Evolutionary conservation across 2,329 filamentous ascomycete species (phyloP).

Genomic region (Seiridium unicorne): DNA sequence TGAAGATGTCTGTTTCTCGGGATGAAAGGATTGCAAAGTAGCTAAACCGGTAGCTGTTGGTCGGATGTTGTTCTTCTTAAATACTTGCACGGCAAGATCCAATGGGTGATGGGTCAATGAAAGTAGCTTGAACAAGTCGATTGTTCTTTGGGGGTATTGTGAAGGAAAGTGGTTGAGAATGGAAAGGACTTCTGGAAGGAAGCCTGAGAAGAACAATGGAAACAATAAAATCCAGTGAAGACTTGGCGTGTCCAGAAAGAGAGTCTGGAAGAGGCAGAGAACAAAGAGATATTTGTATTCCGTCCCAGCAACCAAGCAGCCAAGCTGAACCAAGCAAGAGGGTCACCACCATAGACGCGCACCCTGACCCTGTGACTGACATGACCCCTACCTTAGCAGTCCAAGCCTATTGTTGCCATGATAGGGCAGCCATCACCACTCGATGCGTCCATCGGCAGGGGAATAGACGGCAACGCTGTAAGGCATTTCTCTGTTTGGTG

Average conservation of each 20-base stretch:
- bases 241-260: background rate
- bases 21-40: conserved; percentile 10
- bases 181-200: background rate
- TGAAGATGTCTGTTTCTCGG: conserved; percentile 16
- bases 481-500: background rate
- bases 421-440: background rate
- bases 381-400: background rate
- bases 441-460: background rate
- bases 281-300: conserved; percentile 6
- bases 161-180: conserved; percentile 4
- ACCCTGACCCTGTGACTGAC: background rate
- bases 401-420: background rate
- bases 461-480: background rate
- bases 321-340: background rate
- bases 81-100: conserved; percentile 2
- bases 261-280: background rate
- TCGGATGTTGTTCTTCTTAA: background rate
- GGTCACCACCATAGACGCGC: background rate
- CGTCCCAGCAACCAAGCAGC: background rate
- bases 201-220: too few species aligned
- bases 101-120: background rate
- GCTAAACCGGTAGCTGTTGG: background rate
- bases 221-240: too few species aligned
- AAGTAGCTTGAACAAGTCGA: conserved; percentile 1
- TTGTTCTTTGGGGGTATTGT: background rate